Percentiles rank a stretch among this genome's conserved stretches.
Evolutionary conservation across 371 early-diverging fungal genomes (phyloP).

Genomic region (Zychaea mexicana): DNA sequence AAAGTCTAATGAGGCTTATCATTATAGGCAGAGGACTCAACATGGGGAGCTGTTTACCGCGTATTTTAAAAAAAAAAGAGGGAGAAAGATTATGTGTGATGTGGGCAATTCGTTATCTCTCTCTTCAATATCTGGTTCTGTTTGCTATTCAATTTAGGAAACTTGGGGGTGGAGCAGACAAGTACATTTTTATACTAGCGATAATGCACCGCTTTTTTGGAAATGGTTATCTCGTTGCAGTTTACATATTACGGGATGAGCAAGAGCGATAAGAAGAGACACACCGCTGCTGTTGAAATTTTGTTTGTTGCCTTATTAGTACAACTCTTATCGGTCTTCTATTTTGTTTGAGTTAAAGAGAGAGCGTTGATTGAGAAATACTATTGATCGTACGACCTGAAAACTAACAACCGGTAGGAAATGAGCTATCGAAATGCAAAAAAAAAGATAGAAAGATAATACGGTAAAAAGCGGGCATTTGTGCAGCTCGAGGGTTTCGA

Average conservation of each 20-base stretch:
- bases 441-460: too few species aligned
- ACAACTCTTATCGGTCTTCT: background rate
- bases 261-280: background rate
- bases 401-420: too few species aligned
- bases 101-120: background rate
- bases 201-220: background rate
- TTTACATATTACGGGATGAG: background rate
- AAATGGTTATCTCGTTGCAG: background rate
- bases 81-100: too few species aligned
- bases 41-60: too few species aligned
- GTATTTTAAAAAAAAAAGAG: too few species aligned
- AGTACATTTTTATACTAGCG: background rate
- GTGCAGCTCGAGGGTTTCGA: too few species aligned
- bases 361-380: background rate
- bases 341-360: background rate
- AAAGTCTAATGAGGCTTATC: too few species aligned
- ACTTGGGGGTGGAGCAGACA: background rate
- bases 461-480: too few species aligned
- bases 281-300: background rate
- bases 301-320: background rate
- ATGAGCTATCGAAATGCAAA: too few species aligned
- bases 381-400: too few species aligned
- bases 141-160: slow-evolving; percentile 6
- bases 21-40: too few species aligned
- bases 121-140: too few species aligned